A percentile compares a stretch with the other conserved stretches of the same genome.
Conservation (phyloP, 1,284 basidiomycete species). For the Hortiboletus rubellus region DNA sequence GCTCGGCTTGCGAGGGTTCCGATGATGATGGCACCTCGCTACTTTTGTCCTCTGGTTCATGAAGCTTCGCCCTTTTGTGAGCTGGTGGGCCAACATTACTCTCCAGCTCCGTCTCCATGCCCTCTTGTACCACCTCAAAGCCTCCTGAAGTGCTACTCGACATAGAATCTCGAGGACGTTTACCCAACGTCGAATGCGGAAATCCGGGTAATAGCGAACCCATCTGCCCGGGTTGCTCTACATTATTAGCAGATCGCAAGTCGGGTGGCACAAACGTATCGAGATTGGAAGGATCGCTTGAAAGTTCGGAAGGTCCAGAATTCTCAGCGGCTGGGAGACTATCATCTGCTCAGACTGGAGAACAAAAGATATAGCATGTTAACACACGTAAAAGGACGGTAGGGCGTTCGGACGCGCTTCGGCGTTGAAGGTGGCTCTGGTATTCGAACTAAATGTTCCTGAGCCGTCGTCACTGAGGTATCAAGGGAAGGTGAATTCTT, state of each 20-base stretch:
- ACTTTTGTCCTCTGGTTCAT: slow-evolving; percentile 13
- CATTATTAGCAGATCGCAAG: slow-evolving; percentile 21
- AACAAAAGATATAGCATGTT: background rate
- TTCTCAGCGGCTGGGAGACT: slow-evolving; percentile 26
- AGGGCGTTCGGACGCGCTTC: slow-evolving; percentile 36
- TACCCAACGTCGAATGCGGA: slow-evolving; percentile 53
- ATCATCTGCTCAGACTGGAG: slow-evolving; percentile 7
- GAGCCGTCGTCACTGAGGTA: slow-evolving; percentile 8
- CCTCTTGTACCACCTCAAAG: slow-evolving; percentile 43
- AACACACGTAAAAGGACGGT: slow-evolving; percentile 29
- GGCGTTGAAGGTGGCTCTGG: slow-evolving; percentile 35
- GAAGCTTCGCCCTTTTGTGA: slow-evolving; percentile 53
- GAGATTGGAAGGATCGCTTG: slow-evolving; percentile 23
- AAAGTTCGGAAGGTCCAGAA: slow-evolving; percentile 20
- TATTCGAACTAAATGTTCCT: slow-evolving; percentile 22
- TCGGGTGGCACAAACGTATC: slow-evolving; percentile 16
- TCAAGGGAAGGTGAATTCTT: slow-evolving; percentile 14
- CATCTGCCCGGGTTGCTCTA: slow-evolving; percentile 24
- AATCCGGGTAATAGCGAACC: slow-evolving; percentile 40
- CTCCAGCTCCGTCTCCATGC: slow-evolving; percentile 39
- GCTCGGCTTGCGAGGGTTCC: slow-evolving; percentile 7
- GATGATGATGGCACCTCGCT: slow-evolving; percentile 7
- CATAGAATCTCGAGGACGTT: slow-evolving; percentile 55
- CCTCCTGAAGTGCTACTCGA: slow-evolving; percentile 43
- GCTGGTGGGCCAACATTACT: slow-evolving; percentile 41